Evolutionary conservation across 2,329 filamentous ascomycete species (phyloP).

Genomic region (Xylariaceae sp.): DNA sequence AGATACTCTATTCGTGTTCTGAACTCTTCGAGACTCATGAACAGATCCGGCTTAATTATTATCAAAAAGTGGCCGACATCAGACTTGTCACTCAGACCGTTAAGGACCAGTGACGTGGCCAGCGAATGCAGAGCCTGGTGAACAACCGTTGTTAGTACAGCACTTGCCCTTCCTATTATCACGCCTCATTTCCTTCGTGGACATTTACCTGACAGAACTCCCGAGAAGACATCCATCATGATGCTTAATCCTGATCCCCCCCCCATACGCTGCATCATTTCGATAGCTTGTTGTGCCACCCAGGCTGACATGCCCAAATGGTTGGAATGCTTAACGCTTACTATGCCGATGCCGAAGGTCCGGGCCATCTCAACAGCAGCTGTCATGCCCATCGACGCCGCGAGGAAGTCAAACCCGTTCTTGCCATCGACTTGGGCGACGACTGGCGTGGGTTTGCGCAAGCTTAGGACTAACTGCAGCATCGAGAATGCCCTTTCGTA

Average conservation of each 20-base stretch:
- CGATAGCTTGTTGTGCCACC: constrained; percentile 78
- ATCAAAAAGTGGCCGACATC: constrained; percentile 79
- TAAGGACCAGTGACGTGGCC: constrained; percentile 80
- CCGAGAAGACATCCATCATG: constrained; percentile 92
- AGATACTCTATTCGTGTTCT: constrained; percentile 64
- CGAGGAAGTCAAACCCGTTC: constrained; percentile 79
- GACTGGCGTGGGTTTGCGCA: constrained; percentile 69
- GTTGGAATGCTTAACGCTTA: constrained; percentile 76
- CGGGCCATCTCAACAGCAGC: constrained; percentile 71
- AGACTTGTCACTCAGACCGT: constrained; percentile 69
- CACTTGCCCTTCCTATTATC: too few species aligned
- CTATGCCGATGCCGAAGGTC: constrained; percentile 75
- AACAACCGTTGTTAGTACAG: too few species aligned
- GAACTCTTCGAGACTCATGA: constrained; percentile 75
- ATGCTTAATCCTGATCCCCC: constrained; percentile 78
- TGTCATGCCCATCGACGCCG: constrained; percentile 70
- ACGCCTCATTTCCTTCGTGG: too few species aligned
- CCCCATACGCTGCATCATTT: constrained; percentile 87
- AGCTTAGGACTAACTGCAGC: constrained; percentile 64
- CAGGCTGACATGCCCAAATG: constrained; percentile 87
- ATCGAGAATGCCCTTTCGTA: constrained; percentile 73
- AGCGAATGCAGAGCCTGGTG: constrained; percentile 79
- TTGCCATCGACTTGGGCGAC: constrained; percentile 72
- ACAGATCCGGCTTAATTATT: constrained; percentile 77
- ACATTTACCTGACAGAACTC: constrained; percentile 65